These are phyloP conservation scores for Luffa acutangula DNA, from an alignment of 306 rosid species.

Conservation along the genomic window DNA sequence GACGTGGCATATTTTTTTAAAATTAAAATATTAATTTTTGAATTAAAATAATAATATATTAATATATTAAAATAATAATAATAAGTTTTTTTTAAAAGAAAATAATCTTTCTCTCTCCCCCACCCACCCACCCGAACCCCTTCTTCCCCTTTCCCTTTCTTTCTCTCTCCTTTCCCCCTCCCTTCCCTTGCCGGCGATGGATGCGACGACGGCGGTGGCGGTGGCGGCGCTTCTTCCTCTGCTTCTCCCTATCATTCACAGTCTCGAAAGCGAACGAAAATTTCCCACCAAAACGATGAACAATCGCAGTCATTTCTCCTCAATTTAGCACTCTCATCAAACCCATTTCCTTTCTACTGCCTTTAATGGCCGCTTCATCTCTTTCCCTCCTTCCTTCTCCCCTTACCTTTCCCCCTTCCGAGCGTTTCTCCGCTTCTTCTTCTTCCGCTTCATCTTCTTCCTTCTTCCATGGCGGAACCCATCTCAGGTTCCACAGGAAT, in stretches of 20 bases:
- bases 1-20: too few species aligned
- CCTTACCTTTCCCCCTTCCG: constrained; percentile 18
- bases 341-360: neutral
- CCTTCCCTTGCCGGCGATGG: too few species aligned
- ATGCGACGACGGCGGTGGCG: too few species aligned
- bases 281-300: constrained; percentile 14
- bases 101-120: too few species aligned
- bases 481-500: constrained; percentile 32
- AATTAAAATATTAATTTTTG: too few species aligned
- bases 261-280: neutral
- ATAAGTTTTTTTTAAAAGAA: too few species aligned
- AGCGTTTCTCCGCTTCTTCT: constrained; percentile 20
- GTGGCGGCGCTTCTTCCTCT: too few species aligned
- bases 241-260: neutral
- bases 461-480: constrained; percentile 32
- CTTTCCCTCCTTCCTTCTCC: constrained; percentile 40
- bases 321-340: constrained; percentile 8
- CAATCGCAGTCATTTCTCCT: neutral
- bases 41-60: too few species aligned
- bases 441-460: constrained; percentile 19
- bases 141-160: too few species aligned
- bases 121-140: too few species aligned
- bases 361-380: constrained; percentile 51
- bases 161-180: too few species aligned
- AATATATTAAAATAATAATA: too few species aligned